Percentiles rank a stretch among this genome's conserved stretches.
Evolutionary conservation across 1,284 basidiomycete species (phyloP).

Genomic region (Ceratorhiza oryzae-sativae): DNA sequence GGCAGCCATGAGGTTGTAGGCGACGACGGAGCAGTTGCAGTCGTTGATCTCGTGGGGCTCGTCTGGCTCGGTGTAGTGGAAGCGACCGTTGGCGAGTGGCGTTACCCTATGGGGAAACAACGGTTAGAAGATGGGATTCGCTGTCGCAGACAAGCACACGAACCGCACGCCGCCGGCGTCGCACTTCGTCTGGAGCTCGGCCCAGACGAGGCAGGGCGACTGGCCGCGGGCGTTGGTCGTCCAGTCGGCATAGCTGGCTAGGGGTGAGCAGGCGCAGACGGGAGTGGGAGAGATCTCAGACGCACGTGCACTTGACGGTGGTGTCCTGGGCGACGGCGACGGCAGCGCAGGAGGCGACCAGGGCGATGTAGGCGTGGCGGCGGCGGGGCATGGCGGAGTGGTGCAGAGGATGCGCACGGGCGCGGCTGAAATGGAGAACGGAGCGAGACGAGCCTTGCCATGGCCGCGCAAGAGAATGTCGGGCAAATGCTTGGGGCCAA

Average conservation of each 20-base stretch:
- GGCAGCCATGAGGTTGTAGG: constrained; percentile 40
- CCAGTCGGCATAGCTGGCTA: constrained; percentile 35
- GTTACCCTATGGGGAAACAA: constrained; percentile 20
- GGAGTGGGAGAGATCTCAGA: neutral
- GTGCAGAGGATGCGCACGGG: neutral
- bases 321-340: constrained; percentile 29
- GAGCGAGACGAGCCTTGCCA: constrained; percentile 32
- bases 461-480: constrained; percentile 12
- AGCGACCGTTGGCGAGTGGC: constrained; percentile 19
- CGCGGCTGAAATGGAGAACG: constrained; percentile 23
- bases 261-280: too few relatives aligned
- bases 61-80: constrained; percentile 36
- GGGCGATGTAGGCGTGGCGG: neutral
- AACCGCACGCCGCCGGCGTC: constrained; percentile 31
- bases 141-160: neutral
- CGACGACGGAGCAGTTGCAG: constrained; percentile 39
- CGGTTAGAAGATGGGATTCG: neutral
- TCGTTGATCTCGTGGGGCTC: constrained; percentile 28
- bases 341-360: neutral
- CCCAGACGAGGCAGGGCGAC: constrained; percentile 39
- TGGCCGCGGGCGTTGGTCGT: constrained; percentile 34
- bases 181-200: constrained; percentile 39
- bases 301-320: constrained; percentile 30
- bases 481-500: constrained; percentile 7
- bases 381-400: neutral